These are phyloP conservation scores for Phoma sp. DNA, from an alignment of 2,329 filamentous ascomycete species.

Conservation along the genomic window DNA sequence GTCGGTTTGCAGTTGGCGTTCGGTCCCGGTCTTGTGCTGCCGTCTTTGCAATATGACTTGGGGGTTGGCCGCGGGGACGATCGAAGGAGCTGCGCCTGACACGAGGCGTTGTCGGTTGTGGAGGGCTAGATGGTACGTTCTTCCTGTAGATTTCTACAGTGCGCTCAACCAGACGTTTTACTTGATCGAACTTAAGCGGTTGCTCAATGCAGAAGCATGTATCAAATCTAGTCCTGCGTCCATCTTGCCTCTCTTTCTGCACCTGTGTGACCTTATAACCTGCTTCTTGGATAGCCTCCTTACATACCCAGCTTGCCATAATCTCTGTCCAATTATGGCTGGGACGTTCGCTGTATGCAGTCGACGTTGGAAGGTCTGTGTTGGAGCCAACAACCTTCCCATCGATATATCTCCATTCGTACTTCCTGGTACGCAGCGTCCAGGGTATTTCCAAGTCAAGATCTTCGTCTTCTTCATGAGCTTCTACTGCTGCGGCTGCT, in stretches of 20 bases:
- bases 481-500: conserved; percentile 40
- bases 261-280: conserved; percentile 38
- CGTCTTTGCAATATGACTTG: conserved; percentile 6
- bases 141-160: conserved; percentile 46
- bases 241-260: conserved; percentile 41
- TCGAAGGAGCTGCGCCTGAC: conserved; percentile 31
- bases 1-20: conserved; percentile 28
- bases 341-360: conserved; percentile 34
- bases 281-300: conserved; percentile 45
- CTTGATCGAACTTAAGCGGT: conserved; percentile 43
- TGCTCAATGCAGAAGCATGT: conserved; percentile 44
- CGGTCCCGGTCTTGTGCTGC: conserved; percentile 30
- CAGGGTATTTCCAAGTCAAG: conserved; percentile 45
- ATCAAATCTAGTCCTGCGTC: conserved; percentile 42
- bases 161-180: conserved; percentile 47
- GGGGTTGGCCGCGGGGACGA: conserved; percentile 17
- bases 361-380: conserved; percentile 33
- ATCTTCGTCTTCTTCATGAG: conserved; percentile 40
- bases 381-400: conserved; percentile 39
- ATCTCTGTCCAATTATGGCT: conserved; percentile 44
- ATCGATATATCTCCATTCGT: conserved; percentile 47
- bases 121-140: conserved; percentile 24
- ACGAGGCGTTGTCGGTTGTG: conserved; percentile 21
- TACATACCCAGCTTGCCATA: conserved; percentile 47
- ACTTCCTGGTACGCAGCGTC: conserved; percentile 38